Evolutionary conservation across 495 filamentous ascomycete genomes (phyloP), one percentile per base, ranked within the genome.

Genomic region (Neurospora sp.): DNA sequence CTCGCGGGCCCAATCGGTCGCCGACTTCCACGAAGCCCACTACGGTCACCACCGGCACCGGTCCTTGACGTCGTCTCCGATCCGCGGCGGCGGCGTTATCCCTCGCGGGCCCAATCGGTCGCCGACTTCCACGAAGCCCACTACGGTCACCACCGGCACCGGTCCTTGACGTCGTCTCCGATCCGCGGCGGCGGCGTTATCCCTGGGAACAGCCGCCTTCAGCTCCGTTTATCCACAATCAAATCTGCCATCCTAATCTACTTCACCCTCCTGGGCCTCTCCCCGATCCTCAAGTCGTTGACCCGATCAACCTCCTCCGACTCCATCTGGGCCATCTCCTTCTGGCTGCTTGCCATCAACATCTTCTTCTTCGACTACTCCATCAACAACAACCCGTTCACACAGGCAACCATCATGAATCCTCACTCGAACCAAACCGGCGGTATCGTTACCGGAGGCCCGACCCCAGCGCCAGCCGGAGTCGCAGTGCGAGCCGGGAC

Each of bases 291-390:
- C 42, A 97, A 97, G 80, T 97, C 94, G 4, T 87, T 99, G 16
- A 98, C 96, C 1, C 90, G 90, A 42, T 97, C 94, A 6, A 97
- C 94, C 5, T 92, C 92, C 22, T 89, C 86, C 39, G 96, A 99
- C 84, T 93, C 90, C 35, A 98, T 99, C 74, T 99, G 96, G 96
- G 93, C 96, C 18, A 91, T 99, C 85, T 94, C 92, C 74, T 93
- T 90, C 81, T 96, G 93, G 90, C 86, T 99, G 68, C 88, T 99
- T 78, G 88, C 92, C 72, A 94, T 97, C 82, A 98, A 99, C 81
- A 92, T 98, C 76, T 94, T 97, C 80, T 97, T 96, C 79, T 97
- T 98, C 79, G 96, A 99, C 83, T 98, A 98, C 77, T 91, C 94
- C 37, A 65, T 65, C 53, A 65, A 65, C 14, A 65, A 65, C 27